A percentile compares a stretch with the other conserved stretches of the same genome.
These are phyloP conservation scores for Stemphylium lycopersici DNA, from an alignment of 2,329 filamentous ascomycete genomes.

Conservation along the genomic window DNA sequence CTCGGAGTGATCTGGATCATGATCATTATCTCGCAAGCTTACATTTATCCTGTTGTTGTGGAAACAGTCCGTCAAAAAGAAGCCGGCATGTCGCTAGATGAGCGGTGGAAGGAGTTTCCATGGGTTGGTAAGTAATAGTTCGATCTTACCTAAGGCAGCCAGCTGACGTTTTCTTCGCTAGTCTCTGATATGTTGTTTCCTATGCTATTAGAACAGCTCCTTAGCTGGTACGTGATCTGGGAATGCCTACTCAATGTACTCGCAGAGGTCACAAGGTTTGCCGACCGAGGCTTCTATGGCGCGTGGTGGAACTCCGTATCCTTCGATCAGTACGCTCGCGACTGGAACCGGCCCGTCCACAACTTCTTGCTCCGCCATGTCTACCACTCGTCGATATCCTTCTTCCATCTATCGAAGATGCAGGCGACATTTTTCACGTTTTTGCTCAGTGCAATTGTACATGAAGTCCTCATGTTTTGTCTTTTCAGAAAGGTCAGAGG, in stretches of 20 bases:
- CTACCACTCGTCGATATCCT: constrained; percentile 77
- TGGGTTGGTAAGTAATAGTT: constrained; percentile 58
- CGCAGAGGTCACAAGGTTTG: constrained; percentile 77
- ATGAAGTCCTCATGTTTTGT: constrained; percentile 81
- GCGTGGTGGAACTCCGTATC: constrained; percentile 61
- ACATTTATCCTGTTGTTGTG: constrained; percentile 77
- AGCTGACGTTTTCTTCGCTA: neutral
- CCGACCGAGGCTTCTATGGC: constrained; percentile 72
- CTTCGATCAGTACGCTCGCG: constrained; percentile 79
- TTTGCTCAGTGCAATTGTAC: constrained; percentile 71
- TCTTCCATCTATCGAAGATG: constrained; percentile 71
- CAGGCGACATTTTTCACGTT: constrained; percentile 79
- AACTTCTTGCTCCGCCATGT: constrained; percentile 79
- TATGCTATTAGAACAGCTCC: constrained; percentile 77
- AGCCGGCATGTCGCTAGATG: constrained; percentile 63
- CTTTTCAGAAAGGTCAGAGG: constrained; percentile 79
- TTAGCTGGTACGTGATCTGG: constrained; percentile 85
- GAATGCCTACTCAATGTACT: constrained; percentile 70
- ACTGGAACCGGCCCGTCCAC: constrained; percentile 84
- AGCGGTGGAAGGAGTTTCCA: constrained; percentile 71
- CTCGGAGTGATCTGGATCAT: constrained; percentile 78
- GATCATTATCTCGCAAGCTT: constrained; percentile 78
- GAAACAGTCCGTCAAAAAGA: constrained; percentile 72
- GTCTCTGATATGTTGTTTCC: constrained; percentile 78
- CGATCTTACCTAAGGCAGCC: neutral